A percentile compares a stretch with the other conserved stretches of the same genome.
Evolutionary conservation across 2,329 filamentous ascomycete genomes (phyloP).

Genomic region (Alternaria incomplexa): DNA sequence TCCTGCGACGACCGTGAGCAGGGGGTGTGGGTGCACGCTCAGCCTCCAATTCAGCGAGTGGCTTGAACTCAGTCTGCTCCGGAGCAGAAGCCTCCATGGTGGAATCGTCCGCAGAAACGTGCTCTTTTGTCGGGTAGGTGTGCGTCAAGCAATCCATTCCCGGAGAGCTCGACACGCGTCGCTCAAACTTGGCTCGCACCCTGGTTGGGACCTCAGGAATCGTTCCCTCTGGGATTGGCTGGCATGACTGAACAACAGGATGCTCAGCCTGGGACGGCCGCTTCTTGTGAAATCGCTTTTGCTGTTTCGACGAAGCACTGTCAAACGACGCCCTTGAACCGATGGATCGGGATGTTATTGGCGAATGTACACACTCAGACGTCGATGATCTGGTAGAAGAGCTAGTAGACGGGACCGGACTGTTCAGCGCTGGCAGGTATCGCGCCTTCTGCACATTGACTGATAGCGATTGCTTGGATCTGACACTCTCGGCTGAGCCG

Average conservation of each 20-base stretch:
- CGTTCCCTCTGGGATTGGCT: constrained; percentile 35
- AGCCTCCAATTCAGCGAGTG: constrained; percentile 25
- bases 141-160: constrained; percentile 46
- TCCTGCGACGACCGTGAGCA: constrained; percentile 29
- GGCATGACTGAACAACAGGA: constrained; percentile 41
- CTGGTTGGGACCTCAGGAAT: constrained; percentile 44
- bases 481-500: background rate
- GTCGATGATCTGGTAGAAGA: constrained; percentile 11
- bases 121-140: constrained; percentile 41
- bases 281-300: constrained; percentile 41
- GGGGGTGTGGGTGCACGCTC: constrained; percentile 32
- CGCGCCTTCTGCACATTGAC: constrained; percentile 1
- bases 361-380: constrained; percentile 20
- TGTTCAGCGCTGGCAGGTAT: constrained; percentile 15
- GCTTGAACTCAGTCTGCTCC: constrained; percentile 16
- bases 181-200: constrained; percentile 45
- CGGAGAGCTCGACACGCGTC: constrained; percentile 42
- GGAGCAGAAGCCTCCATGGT: background rate
- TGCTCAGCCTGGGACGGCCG: constrained; percentile 33
- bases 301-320: constrained; percentile 21
- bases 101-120: constrained; percentile 22
- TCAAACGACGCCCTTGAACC: constrained; percentile 26
- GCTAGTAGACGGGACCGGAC: constrained; percentile 13
- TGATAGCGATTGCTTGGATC: background rate
- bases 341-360: constrained; percentile 28